A percentile compares a stretch with the other conserved stretches of the same genome.
Evolutionary conservation across 2,329 filamentous ascomycete species (phyloP).

Genomic region (Colletotrichum sp.): DNA sequence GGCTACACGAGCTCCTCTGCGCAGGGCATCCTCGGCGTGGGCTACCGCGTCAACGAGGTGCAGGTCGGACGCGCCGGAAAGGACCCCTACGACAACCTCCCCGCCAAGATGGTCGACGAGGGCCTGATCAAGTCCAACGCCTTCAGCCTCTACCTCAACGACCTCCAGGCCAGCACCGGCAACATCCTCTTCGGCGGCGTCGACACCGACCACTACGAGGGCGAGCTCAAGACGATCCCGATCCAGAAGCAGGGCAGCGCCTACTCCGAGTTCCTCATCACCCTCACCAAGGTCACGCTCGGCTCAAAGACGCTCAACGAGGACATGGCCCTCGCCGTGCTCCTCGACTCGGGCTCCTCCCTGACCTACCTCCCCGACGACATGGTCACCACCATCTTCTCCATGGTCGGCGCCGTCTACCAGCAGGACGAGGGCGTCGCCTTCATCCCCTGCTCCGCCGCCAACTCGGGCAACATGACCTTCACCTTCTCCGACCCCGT

Average conservation of each 20-base stretch:
- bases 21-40: conserved; percentile 85
- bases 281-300: conserved; percentile 64
- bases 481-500: conserved; percentile 60
- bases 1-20: conserved; percentile 65
- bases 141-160: conserved; percentile 79
- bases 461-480: conserved; percentile 44
- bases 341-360: conserved; percentile 75
- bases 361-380: conserved; percentile 69
- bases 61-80: conserved; percentile 63
- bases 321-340: conserved; percentile 62
- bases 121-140: conserved; percentile 69
- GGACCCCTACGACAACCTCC: conserved; percentile 70
- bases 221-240: conserved; percentile 69
- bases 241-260: conserved; percentile 59
- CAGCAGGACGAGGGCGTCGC: conserved; percentile 57
- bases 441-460: conserved; percentile 65
- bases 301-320: conserved; percentile 46
- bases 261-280: conserved; percentile 71
- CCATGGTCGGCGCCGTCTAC: conserved; percentile 64
- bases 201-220: conserved; percentile 68
- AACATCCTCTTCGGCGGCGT: conserved; percentile 79
- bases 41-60: conserved; percentile 81
- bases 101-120: conserved; percentile 64
- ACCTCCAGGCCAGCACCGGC: conserved; percentile 68
- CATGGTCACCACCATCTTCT: conserved; percentile 59